These are phyloP conservation scores for Colletotrichum somersetense DNA, from an alignment of 2,329 filamentous ascomycete genomes.

Conservation along the genomic window DNA sequence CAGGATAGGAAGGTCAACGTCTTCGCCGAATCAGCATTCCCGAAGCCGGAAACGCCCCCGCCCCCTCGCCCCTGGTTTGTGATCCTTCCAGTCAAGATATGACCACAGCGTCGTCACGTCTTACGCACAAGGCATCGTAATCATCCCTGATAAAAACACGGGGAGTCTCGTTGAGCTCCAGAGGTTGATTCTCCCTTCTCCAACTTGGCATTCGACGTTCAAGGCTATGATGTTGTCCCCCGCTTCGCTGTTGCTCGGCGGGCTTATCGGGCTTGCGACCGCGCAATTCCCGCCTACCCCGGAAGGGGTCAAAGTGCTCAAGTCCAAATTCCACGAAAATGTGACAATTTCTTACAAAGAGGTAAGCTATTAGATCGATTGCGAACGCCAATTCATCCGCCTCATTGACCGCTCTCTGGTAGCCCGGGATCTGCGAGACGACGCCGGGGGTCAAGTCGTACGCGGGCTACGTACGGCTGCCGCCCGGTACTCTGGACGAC, in stretches of 20 bases:
- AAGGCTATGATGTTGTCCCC: constrained; percentile 8
- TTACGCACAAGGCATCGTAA: neutral
- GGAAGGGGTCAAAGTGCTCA: constrained; percentile 60
- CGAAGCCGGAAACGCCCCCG: constrained; percentile 8
- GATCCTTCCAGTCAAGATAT: constrained; percentile 25
- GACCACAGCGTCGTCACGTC: constrained; percentile 29
- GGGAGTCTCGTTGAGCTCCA: no score
- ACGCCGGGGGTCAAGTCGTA: constrained; percentile 72
- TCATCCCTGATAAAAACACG: neutral
- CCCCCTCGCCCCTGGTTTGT: constrained; percentile 12
- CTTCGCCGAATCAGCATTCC: constrained; percentile 12
- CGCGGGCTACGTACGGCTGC: constrained; percentile 72
- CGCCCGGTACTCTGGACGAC: constrained; percentile 55
- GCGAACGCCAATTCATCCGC: neutral
- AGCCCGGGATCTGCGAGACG: constrained; percentile 71
- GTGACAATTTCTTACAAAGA: constrained; percentile 74
- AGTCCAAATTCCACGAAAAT: constrained; percentile 69
- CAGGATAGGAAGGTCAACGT: constrained; percentile 33
- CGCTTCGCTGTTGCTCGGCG: constrained; percentile 39
- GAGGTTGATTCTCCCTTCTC: no score
- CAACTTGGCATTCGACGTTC: no score
- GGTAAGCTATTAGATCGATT: constrained; percentile 48
- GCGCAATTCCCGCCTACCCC: constrained; percentile 50
- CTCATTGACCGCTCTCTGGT: constrained; percentile 38
- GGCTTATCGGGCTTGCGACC: constrained; percentile 43